These are phyloP conservation scores for Trichoderma sp. DNA, from an alignment of 2,329 filamentous ascomycete genomes.

Conservation along the genomic window DNA sequence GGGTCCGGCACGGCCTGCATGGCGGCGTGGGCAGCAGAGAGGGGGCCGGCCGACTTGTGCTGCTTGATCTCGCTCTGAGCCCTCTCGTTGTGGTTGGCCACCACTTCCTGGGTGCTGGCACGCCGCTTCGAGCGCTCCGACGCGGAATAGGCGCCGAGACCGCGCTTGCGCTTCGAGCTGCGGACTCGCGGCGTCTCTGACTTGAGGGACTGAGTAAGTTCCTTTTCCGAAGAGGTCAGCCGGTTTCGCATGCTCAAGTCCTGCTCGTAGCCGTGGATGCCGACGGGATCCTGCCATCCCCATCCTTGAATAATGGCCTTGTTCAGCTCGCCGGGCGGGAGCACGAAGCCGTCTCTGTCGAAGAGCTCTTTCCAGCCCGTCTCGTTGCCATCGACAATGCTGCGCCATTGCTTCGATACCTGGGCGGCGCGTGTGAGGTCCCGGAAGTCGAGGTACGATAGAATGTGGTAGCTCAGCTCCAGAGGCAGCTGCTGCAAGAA, in stretches of 20 bases:
- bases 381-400: constrained; percentile 88
- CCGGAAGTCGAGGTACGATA: constrained; percentile 81
- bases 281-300: constrained; percentile 93
- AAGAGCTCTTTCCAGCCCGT: constrained; percentile 94
- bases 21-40: constrained; percentile 85
- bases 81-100: constrained; percentile 48
- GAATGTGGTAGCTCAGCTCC: constrained; percentile 84
- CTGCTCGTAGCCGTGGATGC: constrained; percentile 72
- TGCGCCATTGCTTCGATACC: constrained; percentile 92
- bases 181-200: constrained; percentile 51
- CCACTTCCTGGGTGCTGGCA: constrained; percentile 52
- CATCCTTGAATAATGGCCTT: constrained; percentile 88
- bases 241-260: constrained; percentile 68
- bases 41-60: constrained; percentile 75
- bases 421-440: constrained; percentile 89
- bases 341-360: constrained; percentile 76
- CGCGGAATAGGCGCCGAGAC: constrained; percentile 47
- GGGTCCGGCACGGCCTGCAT: constrained; percentile 79
- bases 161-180: constrained; percentile 60
- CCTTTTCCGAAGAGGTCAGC: constrained; percentile 56
- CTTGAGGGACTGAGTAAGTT: constrained; percentile 49
- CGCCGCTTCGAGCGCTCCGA: constrained; percentile 59
- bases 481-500: constrained; percentile 82
- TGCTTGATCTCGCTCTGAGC: constrained; percentile 47
- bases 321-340: constrained; percentile 80